phyloP scores from a whole-genome alignment of 2,329 filamentous ascomycete species.

The Colletotrichum sp. region DNA sequence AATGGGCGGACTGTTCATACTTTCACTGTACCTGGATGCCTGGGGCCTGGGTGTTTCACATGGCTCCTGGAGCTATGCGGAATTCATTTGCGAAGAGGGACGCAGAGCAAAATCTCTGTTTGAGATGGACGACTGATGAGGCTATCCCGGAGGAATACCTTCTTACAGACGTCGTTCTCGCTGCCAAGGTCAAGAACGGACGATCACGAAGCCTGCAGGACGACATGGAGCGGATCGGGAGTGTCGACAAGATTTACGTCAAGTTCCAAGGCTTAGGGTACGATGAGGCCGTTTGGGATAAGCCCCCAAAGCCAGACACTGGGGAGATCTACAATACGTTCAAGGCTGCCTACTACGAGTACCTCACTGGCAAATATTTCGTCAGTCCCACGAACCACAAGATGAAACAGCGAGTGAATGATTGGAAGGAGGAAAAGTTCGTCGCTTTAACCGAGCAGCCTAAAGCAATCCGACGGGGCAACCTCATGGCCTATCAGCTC shows the following conservation, averaged over 20 bases:
- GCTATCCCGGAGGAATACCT: slow-evolving; percentile 89
- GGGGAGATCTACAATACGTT: slow-evolving; percentile 79
- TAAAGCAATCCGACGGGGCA: slow-evolving; percentile 72
- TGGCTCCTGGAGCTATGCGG: slow-evolving; percentile 68
- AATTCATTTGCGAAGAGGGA: slow-evolving; percentile 78
- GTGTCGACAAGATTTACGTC: slow-evolving; percentile 77
- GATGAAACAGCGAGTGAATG: slow-evolving; percentile 71
- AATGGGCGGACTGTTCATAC: slow-evolving; percentile 84
- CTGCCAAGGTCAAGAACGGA: slow-evolving; percentile 55
- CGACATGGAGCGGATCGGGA: slow-evolving; percentile 73
- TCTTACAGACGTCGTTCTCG: slow-evolving; percentile 85
- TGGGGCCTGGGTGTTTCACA: slow-evolving; percentile 86
- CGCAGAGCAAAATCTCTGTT: slow-evolving; percentile 48
- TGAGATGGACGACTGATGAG: slow-evolving; percentile 73
- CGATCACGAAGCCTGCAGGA: slow-evolving; percentile 45
- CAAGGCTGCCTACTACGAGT: slow-evolving; percentile 83
- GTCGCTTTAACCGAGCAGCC: slow-evolving; percentile 76
- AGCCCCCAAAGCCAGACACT: slow-evolving; percentile 71
- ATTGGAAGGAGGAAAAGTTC: slow-evolving; percentile 72
- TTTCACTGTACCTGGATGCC: slow-evolving; percentile 86
- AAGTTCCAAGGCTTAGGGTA: slow-evolving; percentile 95
- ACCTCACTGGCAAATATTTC: slow-evolving; percentile 80
- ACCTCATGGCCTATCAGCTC: slow-evolving; percentile 92
- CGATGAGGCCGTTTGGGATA: slow-evolving; percentile 90
- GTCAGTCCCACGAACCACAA: slow-evolving; percentile 55